A percentile compares a stretch with the other conserved stretches of the same genome.
These are phyloP conservation scores for Porcisia hertigi DNA, from an alignment of 208 protist genomes.

Conservation along the genomic window DNA sequence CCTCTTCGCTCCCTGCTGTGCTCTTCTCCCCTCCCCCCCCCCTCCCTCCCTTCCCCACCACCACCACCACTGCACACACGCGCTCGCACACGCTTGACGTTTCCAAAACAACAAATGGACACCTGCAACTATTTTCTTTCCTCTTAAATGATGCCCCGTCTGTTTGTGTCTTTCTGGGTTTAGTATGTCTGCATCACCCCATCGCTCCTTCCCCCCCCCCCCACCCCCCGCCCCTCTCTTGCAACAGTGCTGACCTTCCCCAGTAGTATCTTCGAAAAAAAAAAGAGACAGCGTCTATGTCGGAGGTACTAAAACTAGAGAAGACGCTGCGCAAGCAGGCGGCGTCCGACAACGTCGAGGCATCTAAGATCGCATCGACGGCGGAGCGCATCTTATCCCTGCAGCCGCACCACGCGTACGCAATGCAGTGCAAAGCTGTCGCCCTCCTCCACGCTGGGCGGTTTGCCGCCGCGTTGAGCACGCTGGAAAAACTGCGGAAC, in stretches of 20 bases:
- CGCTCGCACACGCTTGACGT: background rate
- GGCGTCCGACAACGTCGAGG: constrained; percentile 40
- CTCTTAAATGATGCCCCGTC: background rate
- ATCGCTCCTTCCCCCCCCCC: too few relatives aligned
- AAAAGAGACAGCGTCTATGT: constrained; percentile 29
- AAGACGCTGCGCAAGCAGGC: constrained; percentile 60
- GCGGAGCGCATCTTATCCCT: constrained; percentile 74
- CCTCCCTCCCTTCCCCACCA: background rate
- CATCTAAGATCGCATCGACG: constrained; percentile 47
- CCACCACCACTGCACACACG: background rate
- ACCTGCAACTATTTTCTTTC: background rate
- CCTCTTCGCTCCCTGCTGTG: background rate
- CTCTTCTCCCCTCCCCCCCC: too few relatives aligned
- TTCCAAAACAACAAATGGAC: too few relatives aligned
- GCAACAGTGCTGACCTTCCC: background rate
- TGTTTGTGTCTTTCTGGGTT: background rate
- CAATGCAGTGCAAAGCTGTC: constrained; percentile 71
- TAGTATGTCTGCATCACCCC: background rate
- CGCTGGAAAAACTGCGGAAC: constrained; percentile 48
- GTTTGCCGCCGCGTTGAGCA: constrained; percentile 61
- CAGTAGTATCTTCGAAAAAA: too few relatives aligned
- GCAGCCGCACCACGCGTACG: constrained; percentile 51
- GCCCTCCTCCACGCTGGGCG: constrained; percentile 63
- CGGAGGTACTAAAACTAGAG: constrained; percentile 67
- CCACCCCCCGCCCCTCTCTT: background rate